Evolutionary conservation across 768 basidiomycete genomes (phyloP), one percentile per base, ranked within the genome.

Genomic region (Hydnum rufescens): DNA sequence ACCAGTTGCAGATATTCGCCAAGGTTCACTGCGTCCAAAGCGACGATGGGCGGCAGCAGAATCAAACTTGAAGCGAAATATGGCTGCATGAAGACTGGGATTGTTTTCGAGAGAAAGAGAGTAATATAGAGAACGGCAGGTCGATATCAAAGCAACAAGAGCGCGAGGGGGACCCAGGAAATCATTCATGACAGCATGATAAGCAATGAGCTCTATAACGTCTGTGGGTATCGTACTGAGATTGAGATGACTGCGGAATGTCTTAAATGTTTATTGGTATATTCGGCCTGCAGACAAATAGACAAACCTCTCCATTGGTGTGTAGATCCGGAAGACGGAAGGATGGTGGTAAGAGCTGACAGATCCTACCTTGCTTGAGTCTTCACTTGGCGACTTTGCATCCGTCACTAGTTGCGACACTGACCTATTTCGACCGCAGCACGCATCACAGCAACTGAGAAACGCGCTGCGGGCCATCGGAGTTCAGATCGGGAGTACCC

Each of bases 51-150:
- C 31, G 5, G 55, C 55, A 0, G 32, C 32, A 34, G 54, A 46
- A 42, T 56, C 55, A 46, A 56, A 56, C 8, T 54, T 55, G 13
- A 50, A 18, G 30, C 53, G 29, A 54, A 56, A 56, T 26, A 55
- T 34, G 22, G 36, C 22, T 19, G 52, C 55, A 36, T 56, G 55
- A 18, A 56, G 39, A n/a, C 25, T 23, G 6, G 43, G 39, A 32
- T 54, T 55, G 44, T 51, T 2, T 8, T 56, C 26, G 48, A 56
- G 50, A 8, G 55, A 47, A 6, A 56, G 44, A 6, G 19, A 3
- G 55, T 56, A 23, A 51, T 56, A 34, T 23, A 56, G 22, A 6
- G 31, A 26, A n/a, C 47, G 53, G 19, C 31, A 56, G n/a, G 55
- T 56, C 2, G 46, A 26, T 29, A 49, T 44, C 8, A 56, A 32